These are phyloP conservation scores for Poronia punctata DNA, from an alignment of 495 filamentous ascomycete species.

Conservation along the genomic window DNA sequence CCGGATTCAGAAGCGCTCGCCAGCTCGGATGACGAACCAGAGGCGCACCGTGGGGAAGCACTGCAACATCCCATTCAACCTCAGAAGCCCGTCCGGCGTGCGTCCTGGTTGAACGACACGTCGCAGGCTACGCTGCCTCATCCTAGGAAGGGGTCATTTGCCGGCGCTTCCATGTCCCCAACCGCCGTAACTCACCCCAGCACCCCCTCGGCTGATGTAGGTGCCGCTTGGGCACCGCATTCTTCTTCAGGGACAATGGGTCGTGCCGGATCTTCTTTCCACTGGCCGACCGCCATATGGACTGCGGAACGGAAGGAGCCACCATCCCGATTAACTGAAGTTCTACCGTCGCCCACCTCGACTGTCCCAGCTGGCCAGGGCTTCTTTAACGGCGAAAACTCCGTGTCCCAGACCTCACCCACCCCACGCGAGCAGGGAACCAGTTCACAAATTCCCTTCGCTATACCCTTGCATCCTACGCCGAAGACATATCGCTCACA, in stretches of 20 bases:
- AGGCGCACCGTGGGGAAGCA: conserved; percentile 44
- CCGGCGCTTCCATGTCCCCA: conserved; percentile 63
- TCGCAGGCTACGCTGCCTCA: conserved; percentile 35
- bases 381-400: conserved; percentile 37
- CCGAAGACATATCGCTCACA: conserved; percentile 91
- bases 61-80: conserved; percentile 37
- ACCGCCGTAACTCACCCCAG: conserved; percentile 69
- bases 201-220: conserved; percentile 60
- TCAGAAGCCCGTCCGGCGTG: conserved; percentile 47
- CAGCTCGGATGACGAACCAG: conserved; percentile 86
- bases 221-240: conserved; percentile 54
- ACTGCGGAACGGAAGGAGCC: conserved; percentile 71
- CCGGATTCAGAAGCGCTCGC: conserved; percentile 89
- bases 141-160: conserved; percentile 54
- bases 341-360: conserved; percentile 71
- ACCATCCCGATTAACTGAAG: conserved; percentile 63
- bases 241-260: conserved; percentile 42
- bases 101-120: conserved; percentile 56
- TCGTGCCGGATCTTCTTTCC: conserved; percentile 53
- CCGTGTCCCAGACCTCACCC: conserved; percentile 35
- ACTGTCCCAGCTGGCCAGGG: conserved; percentile 42
- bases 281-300: conserved; percentile 75
- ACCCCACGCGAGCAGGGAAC: conserved; percentile 35
- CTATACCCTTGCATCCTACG: conserved; percentile 84
- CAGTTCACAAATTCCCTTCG: conserved; percentile 71